These are phyloP conservation scores for Micractinium conductrix DNA, from an alignment of 139 green algal species.

Conservation along the genomic window DNA sequence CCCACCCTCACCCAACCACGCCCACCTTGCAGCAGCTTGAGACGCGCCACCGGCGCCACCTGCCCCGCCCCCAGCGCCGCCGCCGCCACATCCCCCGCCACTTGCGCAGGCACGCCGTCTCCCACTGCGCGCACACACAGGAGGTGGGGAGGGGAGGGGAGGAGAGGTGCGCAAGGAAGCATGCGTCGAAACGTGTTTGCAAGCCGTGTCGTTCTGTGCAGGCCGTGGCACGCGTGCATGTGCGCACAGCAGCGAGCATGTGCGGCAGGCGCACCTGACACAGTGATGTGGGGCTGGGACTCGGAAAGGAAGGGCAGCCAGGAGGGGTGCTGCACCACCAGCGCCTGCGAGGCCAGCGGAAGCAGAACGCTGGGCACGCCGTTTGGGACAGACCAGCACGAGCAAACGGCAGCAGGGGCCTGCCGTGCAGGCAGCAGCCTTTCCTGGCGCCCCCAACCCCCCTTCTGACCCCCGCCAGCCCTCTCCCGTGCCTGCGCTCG, in stretches of 20 bases:
- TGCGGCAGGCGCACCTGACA: background rate
- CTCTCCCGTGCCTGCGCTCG: slow-evolving; percentile 32
- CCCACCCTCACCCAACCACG: too few species aligned
- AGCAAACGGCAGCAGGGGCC: background rate
- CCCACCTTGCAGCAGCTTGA: slow-evolving; percentile 44
- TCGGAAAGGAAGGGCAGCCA: slow-evolving; percentile 29
- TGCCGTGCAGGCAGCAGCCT: background rate
- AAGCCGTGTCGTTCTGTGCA: background rate
- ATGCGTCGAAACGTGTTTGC: too few species aligned
- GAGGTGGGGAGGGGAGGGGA: background rate
- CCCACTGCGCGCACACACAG: background rate
- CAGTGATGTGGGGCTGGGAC: slow-evolving; percentile 28
- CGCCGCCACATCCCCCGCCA: slow-evolving; percentile 16
- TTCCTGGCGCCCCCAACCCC: too few species aligned
- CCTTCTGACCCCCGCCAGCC: too few species aligned
- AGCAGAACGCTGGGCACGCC: too few species aligned
- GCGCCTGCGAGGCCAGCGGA: slow-evolving; percentile 15
- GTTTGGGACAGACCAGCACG: too few species aligned
- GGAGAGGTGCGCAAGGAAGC: background rate
- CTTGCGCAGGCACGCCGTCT: slow-evolving; percentile 17
- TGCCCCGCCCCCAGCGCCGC: background rate
- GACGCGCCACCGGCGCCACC: background rate
- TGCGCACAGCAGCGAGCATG: background rate
- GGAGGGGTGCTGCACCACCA: slow-evolving; percentile 34
- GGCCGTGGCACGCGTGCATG: background rate